A percentile compares a stretch with the other conserved stretches of the same genome.
Evolutionary conservation across 192 early-diverging fungal species (phyloP).

Genomic region (Obelidium mucronatum): DNA sequence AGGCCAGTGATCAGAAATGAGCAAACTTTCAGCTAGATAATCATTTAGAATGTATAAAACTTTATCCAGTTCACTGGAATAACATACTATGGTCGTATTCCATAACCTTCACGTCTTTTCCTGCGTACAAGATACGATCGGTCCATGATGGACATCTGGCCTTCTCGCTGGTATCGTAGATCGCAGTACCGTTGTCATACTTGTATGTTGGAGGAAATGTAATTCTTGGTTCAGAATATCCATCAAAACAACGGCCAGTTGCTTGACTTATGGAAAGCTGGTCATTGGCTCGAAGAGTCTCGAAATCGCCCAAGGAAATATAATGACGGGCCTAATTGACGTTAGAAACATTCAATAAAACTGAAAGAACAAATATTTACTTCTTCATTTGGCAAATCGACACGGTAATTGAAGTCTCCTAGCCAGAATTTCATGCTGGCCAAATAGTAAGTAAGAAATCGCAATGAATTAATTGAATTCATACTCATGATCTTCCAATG

Average conservation of each 20-base stretch:
- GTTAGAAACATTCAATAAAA: neutral
- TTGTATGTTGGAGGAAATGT: conserved; percentile 97
- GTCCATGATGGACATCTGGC: conserved; percentile 94
- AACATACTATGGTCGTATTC: conserved; percentile 37
- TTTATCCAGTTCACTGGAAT: neutral
- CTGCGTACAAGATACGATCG: conserved; percentile 77
- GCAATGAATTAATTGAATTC: neutral
- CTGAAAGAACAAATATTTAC: conserved; percentile 34
- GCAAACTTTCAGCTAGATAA: conserved; percentile 32
- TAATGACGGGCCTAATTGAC: conserved; percentile 4
- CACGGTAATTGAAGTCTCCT: conserved; percentile 95
- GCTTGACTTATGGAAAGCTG: conserved; percentile 50
- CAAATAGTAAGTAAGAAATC: conserved; percentile 31
- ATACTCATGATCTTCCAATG: conserved; percentile 82
- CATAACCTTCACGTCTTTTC: conserved; percentile 50
- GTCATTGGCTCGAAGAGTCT: conserved; percentile 35
- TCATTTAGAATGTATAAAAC: neutral
- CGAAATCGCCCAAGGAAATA: neutral
- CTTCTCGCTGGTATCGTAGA: conserved; percentile 96
- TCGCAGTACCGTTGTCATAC: conserved; percentile 77
- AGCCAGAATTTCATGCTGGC: conserved; percentile 71
- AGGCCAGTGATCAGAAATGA: conserved; percentile 84
- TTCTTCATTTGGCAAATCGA: conserved; percentile 77
- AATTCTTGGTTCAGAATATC: conserved; percentile 78
- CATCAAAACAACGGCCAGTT: conserved; percentile 66